Percentiles rank a stretch among this genome's conserved stretches.
Evolutionary conservation across 148 eudicot genomes (phyloP).

Genomic region (Mesembryanthemum crystallinum): DNA sequence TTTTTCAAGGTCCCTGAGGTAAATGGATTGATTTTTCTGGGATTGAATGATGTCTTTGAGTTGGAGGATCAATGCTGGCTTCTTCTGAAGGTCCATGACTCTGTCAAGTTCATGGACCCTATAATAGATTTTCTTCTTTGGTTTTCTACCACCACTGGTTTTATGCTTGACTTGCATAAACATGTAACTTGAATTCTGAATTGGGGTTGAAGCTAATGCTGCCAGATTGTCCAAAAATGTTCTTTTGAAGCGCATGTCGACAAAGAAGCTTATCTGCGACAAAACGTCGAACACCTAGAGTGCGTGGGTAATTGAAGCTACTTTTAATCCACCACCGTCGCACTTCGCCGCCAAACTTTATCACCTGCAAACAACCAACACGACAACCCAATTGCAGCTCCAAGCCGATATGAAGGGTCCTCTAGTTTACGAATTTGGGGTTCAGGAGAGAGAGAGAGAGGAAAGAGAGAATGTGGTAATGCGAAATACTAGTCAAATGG

Average conservation of each 20-base stretch:
- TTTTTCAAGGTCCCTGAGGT: constrained; percentile 84
- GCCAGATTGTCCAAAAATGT: constrained; percentile 4
- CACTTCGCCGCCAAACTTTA: too few relatives aligned
- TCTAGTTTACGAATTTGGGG: too few relatives aligned
- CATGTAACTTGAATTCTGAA: constrained; percentile 38
- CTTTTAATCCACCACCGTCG: too few relatives aligned
- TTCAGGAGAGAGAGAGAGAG: too few relatives aligned
- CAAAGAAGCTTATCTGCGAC: constrained; percentile 9
- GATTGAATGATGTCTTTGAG: constrained; percentile 71
- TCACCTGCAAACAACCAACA: too few relatives aligned
- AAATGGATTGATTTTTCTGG: constrained; percentile 57
- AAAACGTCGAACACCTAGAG: constrained; percentile 30
- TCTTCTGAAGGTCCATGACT: constrained; percentile 82
- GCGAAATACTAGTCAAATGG: too few relatives aligned
- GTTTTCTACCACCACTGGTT: constrained; percentile 64
- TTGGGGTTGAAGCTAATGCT: constrained; percentile 15
- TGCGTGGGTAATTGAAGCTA: background rate
- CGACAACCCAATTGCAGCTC: too few relatives aligned
- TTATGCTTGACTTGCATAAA: constrained; percentile 52
- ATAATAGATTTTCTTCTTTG: constrained; percentile 76
- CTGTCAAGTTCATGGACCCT: constrained; percentile 78
- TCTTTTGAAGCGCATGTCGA: constrained; percentile 24
- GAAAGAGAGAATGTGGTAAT: too few relatives aligned
- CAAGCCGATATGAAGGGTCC: too few relatives aligned
- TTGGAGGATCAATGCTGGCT: constrained; percentile 58